phyloP scores from a whole-genome alignment of 176 grass and related monocot species.

The Cenchrus purpureus region DNA sequence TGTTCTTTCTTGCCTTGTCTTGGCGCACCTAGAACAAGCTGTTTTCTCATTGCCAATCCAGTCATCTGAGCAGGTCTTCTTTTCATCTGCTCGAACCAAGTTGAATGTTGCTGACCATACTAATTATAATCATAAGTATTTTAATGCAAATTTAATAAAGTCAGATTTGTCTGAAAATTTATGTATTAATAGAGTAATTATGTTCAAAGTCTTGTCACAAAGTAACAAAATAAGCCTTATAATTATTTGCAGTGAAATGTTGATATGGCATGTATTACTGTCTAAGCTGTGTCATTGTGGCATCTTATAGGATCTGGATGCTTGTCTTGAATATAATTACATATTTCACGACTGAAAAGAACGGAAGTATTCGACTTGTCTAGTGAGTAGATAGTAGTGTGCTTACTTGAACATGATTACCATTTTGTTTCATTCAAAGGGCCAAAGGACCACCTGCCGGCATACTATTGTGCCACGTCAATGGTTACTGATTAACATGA shows the following conservation, averaged over 20 bases:
- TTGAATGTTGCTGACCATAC: constrained; percentile 7
- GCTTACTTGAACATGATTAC: neutral
- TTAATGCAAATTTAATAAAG: too few species aligned
- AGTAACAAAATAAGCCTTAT: neutral
- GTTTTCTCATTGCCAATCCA: constrained; percentile 87
- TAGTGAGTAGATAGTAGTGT: neutral
- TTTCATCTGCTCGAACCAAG: constrained; percentile 92
- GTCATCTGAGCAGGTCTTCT: constrained; percentile 74
- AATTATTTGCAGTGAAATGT: neutral
- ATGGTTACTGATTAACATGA: constrained; percentile 3
- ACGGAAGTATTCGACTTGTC: neutral
- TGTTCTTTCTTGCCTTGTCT: constrained; percentile 76
- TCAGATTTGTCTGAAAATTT: neutral
- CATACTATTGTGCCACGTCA: neutral
- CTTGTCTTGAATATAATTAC: neutral
- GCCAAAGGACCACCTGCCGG: neutral
- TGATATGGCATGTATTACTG: neutral
- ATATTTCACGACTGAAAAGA: neutral
- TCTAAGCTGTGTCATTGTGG: neutral
- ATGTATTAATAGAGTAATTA: neutral
- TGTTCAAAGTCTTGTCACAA: neutral
- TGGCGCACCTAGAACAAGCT: constrained; percentile 93
- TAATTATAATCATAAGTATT: too few species aligned
- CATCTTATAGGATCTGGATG: neutral
- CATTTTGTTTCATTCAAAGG: neutral